These are phyloP conservation scores for Mycena filopes DNA, from an alignment of 768 basidiomycete species.

Conservation along the genomic window DNA sequence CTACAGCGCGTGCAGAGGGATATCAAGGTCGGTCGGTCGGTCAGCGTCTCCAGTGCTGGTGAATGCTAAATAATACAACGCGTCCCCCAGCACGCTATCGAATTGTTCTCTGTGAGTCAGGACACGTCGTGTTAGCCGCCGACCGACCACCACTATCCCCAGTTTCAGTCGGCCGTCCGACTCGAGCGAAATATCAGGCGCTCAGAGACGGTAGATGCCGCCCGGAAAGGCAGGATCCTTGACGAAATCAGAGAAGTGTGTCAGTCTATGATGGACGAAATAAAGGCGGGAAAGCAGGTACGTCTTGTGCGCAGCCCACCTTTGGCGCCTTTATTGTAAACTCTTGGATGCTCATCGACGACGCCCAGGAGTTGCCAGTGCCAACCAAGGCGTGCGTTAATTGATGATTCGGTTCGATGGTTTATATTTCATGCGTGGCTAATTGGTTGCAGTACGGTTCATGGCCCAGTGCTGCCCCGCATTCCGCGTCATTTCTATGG, in stretches of 20 bases:
- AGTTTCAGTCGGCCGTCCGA: constrained; percentile 27
- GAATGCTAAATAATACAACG: background rate
- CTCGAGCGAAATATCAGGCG: constrained; percentile 22
- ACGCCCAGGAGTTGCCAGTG: constrained; percentile 8
- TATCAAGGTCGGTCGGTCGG: constrained; percentile 24
- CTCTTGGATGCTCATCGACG: background rate
- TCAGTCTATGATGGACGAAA: constrained; percentile 29
- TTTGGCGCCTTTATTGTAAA: background rate
- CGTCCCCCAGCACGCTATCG: constrained; percentile 27
- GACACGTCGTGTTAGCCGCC: background rate
- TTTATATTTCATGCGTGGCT: background rate
- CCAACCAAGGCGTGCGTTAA: constrained; percentile 25
- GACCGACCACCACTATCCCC: background rate
- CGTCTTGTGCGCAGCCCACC: background rate
- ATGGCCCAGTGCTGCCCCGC: constrained; percentile 31
- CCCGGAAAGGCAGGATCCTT: constrained; percentile 30
- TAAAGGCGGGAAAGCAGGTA: constrained; percentile 32
- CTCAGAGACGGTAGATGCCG: constrained; percentile 23
- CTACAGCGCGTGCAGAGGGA: constrained; percentile 27
- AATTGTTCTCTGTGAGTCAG: constrained; percentile 32
- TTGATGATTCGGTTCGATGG: background rate
- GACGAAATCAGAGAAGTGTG: constrained; percentile 34
- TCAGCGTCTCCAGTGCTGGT: background rate
- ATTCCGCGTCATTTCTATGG: constrained; percentile 29
- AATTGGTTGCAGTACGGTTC: constrained; percentile 13